These are phyloP conservation scores for Phytomonas sp. DNA, from an alignment of 208 protist genomes.

Conservation along the genomic window DNA sequence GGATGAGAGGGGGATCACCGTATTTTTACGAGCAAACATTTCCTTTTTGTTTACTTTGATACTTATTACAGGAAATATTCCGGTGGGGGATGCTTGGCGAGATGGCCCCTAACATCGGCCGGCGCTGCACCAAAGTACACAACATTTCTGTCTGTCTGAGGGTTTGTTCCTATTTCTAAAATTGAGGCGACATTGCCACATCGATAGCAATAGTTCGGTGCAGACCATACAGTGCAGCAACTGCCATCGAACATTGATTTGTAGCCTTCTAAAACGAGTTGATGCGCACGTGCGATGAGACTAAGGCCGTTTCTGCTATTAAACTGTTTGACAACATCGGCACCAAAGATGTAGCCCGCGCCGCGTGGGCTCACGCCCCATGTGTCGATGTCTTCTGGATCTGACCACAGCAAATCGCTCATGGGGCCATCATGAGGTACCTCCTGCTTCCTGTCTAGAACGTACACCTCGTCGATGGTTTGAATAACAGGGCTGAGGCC, in stretches of 20 bases:
- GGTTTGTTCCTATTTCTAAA: constrained; percentile 85
- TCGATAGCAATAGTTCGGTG: constrained; percentile 94
- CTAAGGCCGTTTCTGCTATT: constrained; percentile 80
- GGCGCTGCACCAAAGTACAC: constrained; percentile 76
- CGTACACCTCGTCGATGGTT: constrained; percentile 81
- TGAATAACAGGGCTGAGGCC: constrained; percentile 80
- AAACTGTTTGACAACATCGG: constrained; percentile 67
- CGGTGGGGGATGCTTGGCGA: constrained; percentile 79
- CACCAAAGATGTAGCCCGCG: constrained; percentile 85
- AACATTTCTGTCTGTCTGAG: constrained; percentile 52
- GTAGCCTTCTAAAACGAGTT: constrained; percentile 92
- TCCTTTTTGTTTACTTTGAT: not conserved
- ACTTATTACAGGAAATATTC: constrained; percentile 78
- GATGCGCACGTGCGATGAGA: constrained; percentile 86
- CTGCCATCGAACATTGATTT: constrained; percentile 90
- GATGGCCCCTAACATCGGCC: constrained; percentile 62
- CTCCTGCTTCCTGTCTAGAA: constrained; percentile 85
- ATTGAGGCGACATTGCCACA: constrained; percentile 94
- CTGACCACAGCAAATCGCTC: constrained; percentile 87
- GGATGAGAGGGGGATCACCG: constrained; percentile 85
- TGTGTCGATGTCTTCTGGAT: constrained; percentile 88
- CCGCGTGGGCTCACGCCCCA: constrained; percentile 84
- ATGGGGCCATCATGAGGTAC: constrained; percentile 88
- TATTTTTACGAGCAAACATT: not conserved
- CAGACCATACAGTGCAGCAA: constrained; percentile 94